A percentile compares a stretch with the other conserved stretches of the same genome.
phyloP scores from a whole-genome alignment of 306 rosid species.

The Myrica gale region DNA sequence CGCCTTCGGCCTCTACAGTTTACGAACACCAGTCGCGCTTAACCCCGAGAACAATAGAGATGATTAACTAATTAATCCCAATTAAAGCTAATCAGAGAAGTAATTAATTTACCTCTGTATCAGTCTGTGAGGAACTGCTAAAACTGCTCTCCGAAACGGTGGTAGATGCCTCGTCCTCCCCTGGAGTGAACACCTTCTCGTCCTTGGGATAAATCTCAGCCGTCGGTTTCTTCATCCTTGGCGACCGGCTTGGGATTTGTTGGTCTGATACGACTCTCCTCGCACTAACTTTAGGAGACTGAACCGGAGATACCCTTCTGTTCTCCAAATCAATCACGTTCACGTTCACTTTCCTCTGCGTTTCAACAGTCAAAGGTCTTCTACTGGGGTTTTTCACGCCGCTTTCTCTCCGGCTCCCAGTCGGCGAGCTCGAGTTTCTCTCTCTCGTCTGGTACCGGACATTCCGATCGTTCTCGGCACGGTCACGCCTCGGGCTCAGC shows the following conservation, averaged over 20 bases:
- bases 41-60: background rate
- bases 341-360: slow-evolving; percentile 38
- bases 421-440: slow-evolving; percentile 37
- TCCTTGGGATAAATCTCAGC: slow-evolving; percentile 31
- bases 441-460: slow-evolving; percentile 36
- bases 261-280: slow-evolving; percentile 44
- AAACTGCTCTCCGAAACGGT: slow-evolving; percentile 67
- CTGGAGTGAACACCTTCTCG: slow-evolving; percentile 27
- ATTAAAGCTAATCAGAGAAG: background rate
- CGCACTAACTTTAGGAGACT: slow-evolving; percentile 52
- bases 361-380: slow-evolving; percentile 41
- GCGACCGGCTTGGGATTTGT: slow-evolving; percentile 47
- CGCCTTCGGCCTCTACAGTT: slow-evolving; percentile 51
- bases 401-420: slow-evolving; percentile 29
- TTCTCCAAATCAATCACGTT: slow-evolving; percentile 39
- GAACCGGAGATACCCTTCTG: slow-evolving; percentile 65
- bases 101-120: slow-evolving; percentile 58
- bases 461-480: slow-evolving; percentile 40
- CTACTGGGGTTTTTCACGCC: slow-evolving; percentile 50
- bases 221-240: slow-evolving; percentile 48
- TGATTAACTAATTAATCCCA: background rate
- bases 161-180: slow-evolving; percentile 72
- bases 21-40: background rate
- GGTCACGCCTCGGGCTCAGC: slow-evolving; percentile 40
- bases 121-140: slow-evolving; percentile 61